Conservation (phyloP, 176 grass and related monocot species). For the Zoysia japonica region DNA sequence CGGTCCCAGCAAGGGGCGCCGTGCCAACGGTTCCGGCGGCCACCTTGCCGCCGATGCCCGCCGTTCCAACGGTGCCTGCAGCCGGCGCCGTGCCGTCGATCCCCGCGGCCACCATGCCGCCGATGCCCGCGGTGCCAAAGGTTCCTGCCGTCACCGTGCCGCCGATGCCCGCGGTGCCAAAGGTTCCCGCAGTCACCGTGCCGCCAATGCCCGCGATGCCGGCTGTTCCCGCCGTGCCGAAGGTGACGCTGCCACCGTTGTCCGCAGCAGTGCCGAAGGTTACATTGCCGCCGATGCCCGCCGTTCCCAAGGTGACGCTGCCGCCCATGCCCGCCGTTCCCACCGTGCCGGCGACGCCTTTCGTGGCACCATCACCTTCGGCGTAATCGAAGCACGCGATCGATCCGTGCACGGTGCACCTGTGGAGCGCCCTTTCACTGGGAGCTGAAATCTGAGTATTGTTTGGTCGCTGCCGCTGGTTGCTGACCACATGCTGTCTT, state of each 20-base stretch:
- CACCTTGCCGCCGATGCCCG: not conserved
- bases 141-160: constrained; percentile 6
- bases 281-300: not conserved
- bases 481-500: not conserved
- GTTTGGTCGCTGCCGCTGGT: not conserved
- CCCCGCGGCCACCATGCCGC: not conserved
- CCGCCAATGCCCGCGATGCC: not conserved
- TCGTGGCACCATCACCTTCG: constrained; percentile 35
- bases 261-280: not conserved
- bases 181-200: not conserved
- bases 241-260: not conserved
- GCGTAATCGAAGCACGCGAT: not conserved
- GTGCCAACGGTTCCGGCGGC: not conserved
- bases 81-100: not conserved
- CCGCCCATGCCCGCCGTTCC: constrained; percentile 22
- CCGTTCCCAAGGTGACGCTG: no score
- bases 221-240: not conserved
- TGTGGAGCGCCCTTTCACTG: not conserved
- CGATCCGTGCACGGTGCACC: not conserved
- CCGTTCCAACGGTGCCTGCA: not conserved
- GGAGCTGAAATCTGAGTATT: not conserved
- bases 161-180: not conserved
- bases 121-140: not conserved
- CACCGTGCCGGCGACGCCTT: constrained; percentile 24
- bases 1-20: not conserved